These are phyloP conservation scores for Pestalotiopsis sp. DNA, from an alignment of 2,329 filamentous ascomycete genomes.

Conservation along the genomic window DNA sequence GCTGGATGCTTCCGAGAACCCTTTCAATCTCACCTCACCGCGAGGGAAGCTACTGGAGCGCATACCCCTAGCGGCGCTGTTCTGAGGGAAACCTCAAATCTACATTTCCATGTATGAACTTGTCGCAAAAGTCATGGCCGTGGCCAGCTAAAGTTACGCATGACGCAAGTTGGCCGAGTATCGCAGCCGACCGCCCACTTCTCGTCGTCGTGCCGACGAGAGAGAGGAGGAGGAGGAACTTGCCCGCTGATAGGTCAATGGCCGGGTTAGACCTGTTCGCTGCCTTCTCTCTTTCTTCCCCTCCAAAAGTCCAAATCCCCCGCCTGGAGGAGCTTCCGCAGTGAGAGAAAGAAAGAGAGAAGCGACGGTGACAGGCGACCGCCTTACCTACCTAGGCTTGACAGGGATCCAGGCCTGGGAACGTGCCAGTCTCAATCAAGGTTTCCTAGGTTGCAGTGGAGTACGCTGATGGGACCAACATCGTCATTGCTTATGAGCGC, in stretches of 20 bases:
- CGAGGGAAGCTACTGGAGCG: background rate
- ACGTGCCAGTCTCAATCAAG: background rate
- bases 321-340: no score
- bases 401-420: background rate
- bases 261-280: background rate
- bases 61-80: background rate
- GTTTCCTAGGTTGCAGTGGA: constrained; percentile 7
- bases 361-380: background rate
- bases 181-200: background rate
- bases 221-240: background rate
- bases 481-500: constrained; percentile 12
- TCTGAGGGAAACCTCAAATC: background rate
- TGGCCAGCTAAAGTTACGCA: constrained; percentile 2
- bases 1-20: background rate
- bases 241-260: constrained; percentile 18
- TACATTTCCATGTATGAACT: background rate
- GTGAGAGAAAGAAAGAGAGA: background rate
- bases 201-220: background rate
- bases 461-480: constrained; percentile 9
- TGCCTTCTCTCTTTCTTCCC: background rate
- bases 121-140: background rate
- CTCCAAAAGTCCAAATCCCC: no score
- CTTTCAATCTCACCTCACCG: background rate
- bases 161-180: constrained; percentile 9
- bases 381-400: background rate